Evolutionary conservation across 2,329 filamentous ascomycete genomes (phyloP), one percentile per base, ranked within the genome.

Genomic region (Dendrostoma leiphaemia): DNA sequence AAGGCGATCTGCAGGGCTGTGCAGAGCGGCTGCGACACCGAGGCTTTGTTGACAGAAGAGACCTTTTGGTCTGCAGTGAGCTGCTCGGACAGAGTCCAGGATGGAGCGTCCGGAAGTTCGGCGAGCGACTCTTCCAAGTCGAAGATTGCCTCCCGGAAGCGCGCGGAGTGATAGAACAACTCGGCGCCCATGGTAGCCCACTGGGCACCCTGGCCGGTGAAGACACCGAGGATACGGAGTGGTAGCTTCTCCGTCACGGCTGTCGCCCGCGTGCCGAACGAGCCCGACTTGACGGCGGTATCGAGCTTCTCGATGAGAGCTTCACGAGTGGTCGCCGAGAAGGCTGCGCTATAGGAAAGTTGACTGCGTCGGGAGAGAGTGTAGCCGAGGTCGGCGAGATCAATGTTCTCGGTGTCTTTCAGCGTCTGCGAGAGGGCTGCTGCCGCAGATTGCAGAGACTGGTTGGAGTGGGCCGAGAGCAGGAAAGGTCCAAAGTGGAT

Each of bases 1-100:
- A 77, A 56, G 9, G 62, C 70, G n/a, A 77, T 65, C 58, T 77
- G 74, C 2, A 78, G 49, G 0, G 73, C 72, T 3, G 70, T 73
- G 46, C 67, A 73, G 5, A 69, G 50, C 3, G 73, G 67, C 53
- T 73, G 70, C 19, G 64, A 63, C 24, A 69, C 57, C 34, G 62
- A 59, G 15, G 63, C 61, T 31, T 66, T 51, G 13, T 60, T 59
- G 15, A 69, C 51, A 13, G 56, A 58, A 8, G 63, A 60, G 9
- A 57, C 37, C 12, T 60, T 51, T 44, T 61, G 54, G 21, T 52
- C 44, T 12, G 51, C 57, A 17, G 38, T 48, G 1, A 67, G 51
- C 45, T 65, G 64, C 9, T 63, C 58, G 3, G 57, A 10, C n/a
- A 66, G 24, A 4, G 60, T 61, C 55, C 64, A 65, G 29, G 62